phyloP scores from a whole-genome alignment of 1,139 yeast species.

The Diutina catenulata region DNA sequence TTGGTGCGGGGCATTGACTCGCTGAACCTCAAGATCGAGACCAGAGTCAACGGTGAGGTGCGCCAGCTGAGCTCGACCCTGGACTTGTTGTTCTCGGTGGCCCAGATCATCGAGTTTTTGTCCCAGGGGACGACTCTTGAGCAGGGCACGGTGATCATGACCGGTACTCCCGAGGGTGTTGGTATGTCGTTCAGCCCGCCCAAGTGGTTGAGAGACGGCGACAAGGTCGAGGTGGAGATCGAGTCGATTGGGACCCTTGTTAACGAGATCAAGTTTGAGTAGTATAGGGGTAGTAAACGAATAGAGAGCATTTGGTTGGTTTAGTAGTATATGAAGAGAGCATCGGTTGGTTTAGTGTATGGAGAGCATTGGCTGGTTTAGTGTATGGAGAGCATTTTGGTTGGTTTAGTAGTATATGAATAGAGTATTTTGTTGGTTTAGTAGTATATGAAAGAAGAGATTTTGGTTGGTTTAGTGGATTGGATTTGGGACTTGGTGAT shows the following conservation, averaged over 20 bases:
- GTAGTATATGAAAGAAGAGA: too few species aligned
- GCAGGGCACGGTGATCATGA: constrained; percentile 39
- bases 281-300: too few species aligned
- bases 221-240: constrained; percentile 30
- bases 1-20: constrained; percentile 28
- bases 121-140: constrained; percentile 39
- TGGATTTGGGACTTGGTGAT: too few species aligned
- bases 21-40: constrained; percentile 13
- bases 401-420: too few species aligned
- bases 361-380: too few species aligned
- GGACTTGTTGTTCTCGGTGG: constrained; percentile 38
- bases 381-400: too few species aligned
- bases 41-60: constrained; percentile 30
- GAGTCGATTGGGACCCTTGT: constrained; percentile 27
- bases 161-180: constrained; percentile 48
- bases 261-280: constrained; percentile 1
- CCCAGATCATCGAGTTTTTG: constrained; percentile 32
- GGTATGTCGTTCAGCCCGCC: constrained; percentile 25
- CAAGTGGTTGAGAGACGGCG: constrained; percentile 35
- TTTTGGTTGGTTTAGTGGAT: too few species aligned
- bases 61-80: constrained; percentile 33
- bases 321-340: too few species aligned
- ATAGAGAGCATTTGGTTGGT: too few species aligned
- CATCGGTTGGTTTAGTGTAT: too few species aligned
- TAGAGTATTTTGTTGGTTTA: too few species aligned